Conservation (phyloP, 805 yeast species). For the Cyberlindnera japonica region DNA sequence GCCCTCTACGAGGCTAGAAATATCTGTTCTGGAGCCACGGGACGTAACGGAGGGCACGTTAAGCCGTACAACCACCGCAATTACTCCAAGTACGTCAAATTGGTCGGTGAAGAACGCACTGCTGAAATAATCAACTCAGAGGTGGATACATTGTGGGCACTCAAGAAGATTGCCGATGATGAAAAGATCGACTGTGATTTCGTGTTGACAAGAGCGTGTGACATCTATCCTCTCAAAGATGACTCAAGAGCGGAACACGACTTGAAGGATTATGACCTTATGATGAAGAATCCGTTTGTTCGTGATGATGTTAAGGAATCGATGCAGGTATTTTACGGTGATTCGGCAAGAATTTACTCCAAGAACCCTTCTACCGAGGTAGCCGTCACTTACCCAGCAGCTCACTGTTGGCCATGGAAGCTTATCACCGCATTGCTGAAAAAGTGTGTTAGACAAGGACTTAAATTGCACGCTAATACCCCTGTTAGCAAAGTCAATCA, state of each 20-base stretch:
- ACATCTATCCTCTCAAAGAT: slow-evolving; percentile 29
- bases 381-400: slow-evolving; percentile 44
- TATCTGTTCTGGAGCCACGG: slow-evolving; percentile 42
- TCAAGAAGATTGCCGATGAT: slow-evolving; percentile 33
- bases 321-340: slow-evolving; percentile 32
- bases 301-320: slow-evolving; percentile 29
- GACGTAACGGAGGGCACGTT: slow-evolving; percentile 48
- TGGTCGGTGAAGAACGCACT: slow-evolving; percentile 25
- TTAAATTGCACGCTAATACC: slow-evolving; percentile 42
- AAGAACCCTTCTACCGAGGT: slow-evolving; percentile 88
- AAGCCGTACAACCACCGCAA: slow-evolving; percentile 32
- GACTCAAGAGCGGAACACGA: slow-evolving; percentile 20
- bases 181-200: slow-evolving; percentile 38
- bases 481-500: slow-evolving; percentile 30
- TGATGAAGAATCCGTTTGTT: slow-evolving; percentile 30
- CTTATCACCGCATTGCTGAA: slow-evolving; percentile 34
- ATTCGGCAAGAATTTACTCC: slow-evolving; percentile 44
- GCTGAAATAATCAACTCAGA: slow-evolving; percentile 38
- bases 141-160: slow-evolving; percentile 30
- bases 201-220: slow-evolving; percentile 33
- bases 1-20: slow-evolving; percentile 41
- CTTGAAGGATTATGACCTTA: slow-evolving; percentile 15
- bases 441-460: slow-evolving; percentile 31
- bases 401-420: slow-evolving; percentile 44
- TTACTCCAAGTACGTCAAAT: slow-evolving; percentile 8